phyloP scores from a whole-genome alignment of 2,329 filamentous ascomycete species.

The Cytospora leucostoma region DNA sequence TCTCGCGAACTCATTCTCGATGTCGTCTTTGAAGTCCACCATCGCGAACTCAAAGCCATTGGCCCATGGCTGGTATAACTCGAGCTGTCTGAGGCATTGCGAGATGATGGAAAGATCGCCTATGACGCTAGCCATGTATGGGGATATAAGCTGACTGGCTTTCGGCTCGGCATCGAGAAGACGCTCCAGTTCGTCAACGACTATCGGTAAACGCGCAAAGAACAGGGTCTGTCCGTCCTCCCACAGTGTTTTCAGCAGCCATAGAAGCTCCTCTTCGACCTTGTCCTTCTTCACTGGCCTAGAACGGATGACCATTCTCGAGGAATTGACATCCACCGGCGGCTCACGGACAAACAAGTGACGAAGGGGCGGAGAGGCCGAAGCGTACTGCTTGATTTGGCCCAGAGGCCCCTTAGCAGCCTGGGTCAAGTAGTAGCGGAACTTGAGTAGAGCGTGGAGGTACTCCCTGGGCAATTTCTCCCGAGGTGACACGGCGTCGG shows the following conservation, averaged over 20 bases:
- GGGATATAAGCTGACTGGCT: constrained; percentile 42
- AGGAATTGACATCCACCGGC: constrained; percentile 29
- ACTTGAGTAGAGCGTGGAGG: constrained; percentile 41
- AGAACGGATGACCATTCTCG: constrained; percentile 30
- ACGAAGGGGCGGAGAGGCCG: constrained; percentile 46
- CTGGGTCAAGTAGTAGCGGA: constrained; percentile 41
- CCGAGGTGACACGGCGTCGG: constrained; percentile 34
- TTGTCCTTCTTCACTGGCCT: constrained; percentile 31
- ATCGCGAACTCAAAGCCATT: constrained; percentile 39
- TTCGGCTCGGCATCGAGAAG: constrained; percentile 42
- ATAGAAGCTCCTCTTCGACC: constrained; percentile 36
- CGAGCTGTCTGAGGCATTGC: constrained; percentile 47
- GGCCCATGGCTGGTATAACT: constrained; percentile 52
- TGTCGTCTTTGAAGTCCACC: constrained; percentile 30
- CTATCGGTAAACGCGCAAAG: constrained; percentile 36
- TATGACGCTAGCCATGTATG: constrained; percentile 40
- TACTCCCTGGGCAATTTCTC: constrained; percentile 44
- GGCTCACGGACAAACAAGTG: constrained; percentile 37
- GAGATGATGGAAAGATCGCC: constrained; percentile 48
- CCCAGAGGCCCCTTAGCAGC: constrained; percentile 36
- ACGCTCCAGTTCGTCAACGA: constrained; percentile 52
- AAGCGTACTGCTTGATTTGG: constrained; percentile 33
- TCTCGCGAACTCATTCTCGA: constrained; percentile 34
- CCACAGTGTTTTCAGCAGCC: constrained; percentile 42
- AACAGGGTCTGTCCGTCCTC: constrained; percentile 39